Conservation (phyloP, 148 eudicot species). For the Amaranthus hypochondriacus region DNA sequence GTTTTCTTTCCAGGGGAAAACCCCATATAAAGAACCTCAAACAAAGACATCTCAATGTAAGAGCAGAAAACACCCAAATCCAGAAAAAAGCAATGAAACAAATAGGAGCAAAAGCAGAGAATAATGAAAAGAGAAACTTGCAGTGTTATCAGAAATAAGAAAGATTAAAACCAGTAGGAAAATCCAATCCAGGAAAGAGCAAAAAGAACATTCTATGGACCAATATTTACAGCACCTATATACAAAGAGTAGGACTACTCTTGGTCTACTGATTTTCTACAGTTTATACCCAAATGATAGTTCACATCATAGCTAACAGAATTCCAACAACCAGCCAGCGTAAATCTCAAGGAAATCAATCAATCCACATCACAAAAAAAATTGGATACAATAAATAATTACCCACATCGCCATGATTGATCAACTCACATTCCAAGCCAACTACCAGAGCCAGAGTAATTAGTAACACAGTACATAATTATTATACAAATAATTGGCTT, state of each 20-base stretch:
- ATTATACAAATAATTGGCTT: background rate
- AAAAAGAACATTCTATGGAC: constrained; percentile 22
- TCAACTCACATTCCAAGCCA: constrained; percentile 21
- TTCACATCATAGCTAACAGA: constrained; percentile 16
- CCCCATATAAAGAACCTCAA: background rate
- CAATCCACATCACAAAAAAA: background rate
- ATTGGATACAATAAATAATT: background rate
- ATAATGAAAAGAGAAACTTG: constrained; percentile 2
- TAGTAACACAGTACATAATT: constrained; percentile 9
- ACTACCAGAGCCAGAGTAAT: constrained; percentile 11
- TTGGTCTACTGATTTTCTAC: background rate
- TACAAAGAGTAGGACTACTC: too few species aligned
- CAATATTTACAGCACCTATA: background rate
- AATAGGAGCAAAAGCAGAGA: constrained; percentile 11
- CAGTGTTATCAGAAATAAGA: constrained; percentile 16
- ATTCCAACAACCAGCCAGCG: background rate
- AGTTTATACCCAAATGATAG: constrained; percentile 3
- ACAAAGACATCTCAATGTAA: too few species aligned
- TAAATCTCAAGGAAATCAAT: constrained; percentile 20
- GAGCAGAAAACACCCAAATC: too few species aligned
- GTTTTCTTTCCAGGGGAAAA: background rate
- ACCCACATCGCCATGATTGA: background rate
- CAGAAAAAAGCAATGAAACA: constrained; percentile 4
- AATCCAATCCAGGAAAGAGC: constrained; percentile 8
- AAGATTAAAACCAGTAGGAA: background rate